Evolutionary conservation across 2,329 filamentous ascomycete species (phyloP), one percentile per base, ranked within the genome.

Genomic region (Calonectria pseudoreteaudii): DNA sequence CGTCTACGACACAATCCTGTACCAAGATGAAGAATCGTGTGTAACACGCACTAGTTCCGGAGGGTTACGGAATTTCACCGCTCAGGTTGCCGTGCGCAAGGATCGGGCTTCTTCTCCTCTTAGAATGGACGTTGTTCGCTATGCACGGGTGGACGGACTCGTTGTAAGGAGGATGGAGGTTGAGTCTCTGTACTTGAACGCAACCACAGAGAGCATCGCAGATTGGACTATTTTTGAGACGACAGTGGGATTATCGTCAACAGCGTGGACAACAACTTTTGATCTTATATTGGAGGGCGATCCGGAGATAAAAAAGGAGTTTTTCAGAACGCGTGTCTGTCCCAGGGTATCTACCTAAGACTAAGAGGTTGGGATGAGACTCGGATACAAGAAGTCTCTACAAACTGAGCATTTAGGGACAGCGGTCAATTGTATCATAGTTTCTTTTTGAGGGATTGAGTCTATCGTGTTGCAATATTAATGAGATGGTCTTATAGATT

Each of bases 1-100:
- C 11, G 66, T 84, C 1, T 71, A 80, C 9, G 80, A 83, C 36
- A 75, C 74, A 0, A 56, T 84, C 9, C 50, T 83, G 1, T 84
- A 79, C 53, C 79, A 83, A 36, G 50, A 72, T 11, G n/a, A 71
- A 0, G 72, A 76, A 62, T 84, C 82, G 1, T 84, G 82, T 72
- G 58, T 80, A 11, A 53, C 70, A 14, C 62, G 62, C 5, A 68
- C 68, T 0, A 52, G 20, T 20, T 64, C 71, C 4, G 49, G 68
- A 7, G 62, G 71, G 0, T 28, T 38, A 6, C 34, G 76, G 23
- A 50, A 67, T 6, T 70, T 76, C 62, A 76, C 62, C 2, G 72
- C 58, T 30, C 50, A 53, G 2, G 70, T 64, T 23, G 65, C 68
- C 7, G 62, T 76, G 7, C 62, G 58, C 7, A 38, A 62, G 5